Conservation (phyloP, 768 basidiomycete species). For the Termitomyces heimii region DNA sequence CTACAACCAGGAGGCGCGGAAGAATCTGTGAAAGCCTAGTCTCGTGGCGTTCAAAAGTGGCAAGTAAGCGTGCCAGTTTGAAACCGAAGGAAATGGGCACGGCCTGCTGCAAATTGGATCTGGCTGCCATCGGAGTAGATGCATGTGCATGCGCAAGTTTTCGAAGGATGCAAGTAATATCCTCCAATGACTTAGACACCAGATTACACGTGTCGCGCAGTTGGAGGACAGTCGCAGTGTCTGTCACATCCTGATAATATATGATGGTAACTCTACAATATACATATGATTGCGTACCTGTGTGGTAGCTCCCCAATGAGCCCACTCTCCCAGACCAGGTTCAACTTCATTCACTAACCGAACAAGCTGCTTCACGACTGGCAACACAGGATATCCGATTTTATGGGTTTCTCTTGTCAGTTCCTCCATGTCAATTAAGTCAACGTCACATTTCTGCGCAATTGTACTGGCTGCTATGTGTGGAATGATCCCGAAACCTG, state of each 20-base stretch:
- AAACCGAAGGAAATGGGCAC: constrained; percentile 43
- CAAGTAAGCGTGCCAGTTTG: constrained; percentile 37
- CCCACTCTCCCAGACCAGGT: constrained; percentile 37
- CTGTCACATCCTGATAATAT: constrained; percentile 37
- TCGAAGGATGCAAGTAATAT: constrained; percentile 23
- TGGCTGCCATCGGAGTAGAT: constrained; percentile 37
- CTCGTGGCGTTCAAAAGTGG: constrained; percentile 35
- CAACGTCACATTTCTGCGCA: constrained; percentile 26
- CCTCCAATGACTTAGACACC: constrained; percentile 20
- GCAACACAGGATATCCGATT: constrained; percentile 41
- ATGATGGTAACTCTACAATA: not conserved
- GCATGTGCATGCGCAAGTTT: constrained; percentile 24
- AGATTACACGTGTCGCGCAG: constrained; percentile 32
- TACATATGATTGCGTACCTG: constrained; percentile 24
- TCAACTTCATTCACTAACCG: constrained; percentile 24
- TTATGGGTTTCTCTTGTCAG: constrained; percentile 31
- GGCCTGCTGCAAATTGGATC: constrained; percentile 43
- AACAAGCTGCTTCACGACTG: constrained; percentile 38
- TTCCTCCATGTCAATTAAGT: constrained; percentile 31
- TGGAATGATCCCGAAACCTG: constrained; percentile 32
- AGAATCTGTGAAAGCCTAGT: constrained; percentile 29
- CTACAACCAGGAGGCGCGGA: constrained; percentile 30
- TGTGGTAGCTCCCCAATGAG: constrained; percentile 43
- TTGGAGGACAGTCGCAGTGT: constrained; percentile 39
- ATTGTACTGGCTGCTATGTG: constrained; percentile 29